Base-by-base conservation (phyloP, 83 land plant genomes). In the Picea abies region DNA sequence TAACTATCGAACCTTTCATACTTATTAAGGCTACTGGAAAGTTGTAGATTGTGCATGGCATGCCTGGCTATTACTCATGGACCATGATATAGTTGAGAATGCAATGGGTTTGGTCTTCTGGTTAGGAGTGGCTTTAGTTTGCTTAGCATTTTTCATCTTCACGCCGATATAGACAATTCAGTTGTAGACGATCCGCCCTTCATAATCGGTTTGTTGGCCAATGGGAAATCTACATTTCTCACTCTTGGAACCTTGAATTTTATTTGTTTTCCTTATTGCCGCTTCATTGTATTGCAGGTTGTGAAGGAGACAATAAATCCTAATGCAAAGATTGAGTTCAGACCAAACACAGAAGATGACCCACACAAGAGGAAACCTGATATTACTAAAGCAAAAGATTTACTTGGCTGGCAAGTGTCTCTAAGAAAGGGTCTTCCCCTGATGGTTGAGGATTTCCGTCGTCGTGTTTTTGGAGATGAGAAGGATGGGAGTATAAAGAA, bases 341-440 rank as follows among this genome's bases (percentile, higher is more conserved):
- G 85, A 68, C 83, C 88, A 71, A 96, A 96, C 92, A 96, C 99
- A 12, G 93, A 81, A 72, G 99, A 96, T 66, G 99, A 96, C 76
- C 99, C 99, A 0, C 98, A 96, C 92, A 96, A 91, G 96, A 89
- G 99, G 90, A 95, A 95, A 88, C 99, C 99, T n/a, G 99, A 96
- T 77, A 96, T 96, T 83, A 72, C 96, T 2, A 91, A 84, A 86
- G 99, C 99, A 16, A 96, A 93, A 77, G 92, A 90, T 63, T 78
- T 88, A 62, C 94, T 96, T 15, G 98, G 98, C 20, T 96, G 99
- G 99, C 94, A 95, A 81, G 87, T 96, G 10, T 47, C 96, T 1
- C 86, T 96, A 58, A 83, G 89, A 63, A 81, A 96, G 84, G 99
- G 99, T 47, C 96, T 96, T 63, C 98, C 99, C 3, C 82, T 83